A percentile compares a stretch with the other conserved stretches of the same genome.
phyloP scores from a whole-genome alignment of 2,329 filamentous ascomycete species.

The Eutypella sp. region DNA sequence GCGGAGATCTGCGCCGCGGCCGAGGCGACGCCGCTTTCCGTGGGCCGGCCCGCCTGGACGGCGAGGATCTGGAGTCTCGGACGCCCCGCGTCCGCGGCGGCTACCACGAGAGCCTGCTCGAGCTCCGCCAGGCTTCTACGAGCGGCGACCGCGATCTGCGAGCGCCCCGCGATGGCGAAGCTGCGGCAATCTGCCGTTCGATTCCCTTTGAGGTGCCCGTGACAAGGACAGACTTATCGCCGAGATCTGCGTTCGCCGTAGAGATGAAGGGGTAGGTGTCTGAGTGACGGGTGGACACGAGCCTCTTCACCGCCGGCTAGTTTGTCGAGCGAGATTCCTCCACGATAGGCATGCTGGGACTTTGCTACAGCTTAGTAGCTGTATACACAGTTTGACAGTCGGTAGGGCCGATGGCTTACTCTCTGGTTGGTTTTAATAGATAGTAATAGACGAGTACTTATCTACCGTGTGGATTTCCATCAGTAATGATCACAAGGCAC shows the following conservation, averaged over 20 bases:
- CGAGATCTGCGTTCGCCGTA: conserved; percentile 6
- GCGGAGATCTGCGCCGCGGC: conserved; percentile 16
- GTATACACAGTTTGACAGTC: no score
- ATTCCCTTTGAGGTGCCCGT: conserved; percentile 44
- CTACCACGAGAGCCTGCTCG: conserved; percentile 26
- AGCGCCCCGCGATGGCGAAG: conserved; percentile 44
- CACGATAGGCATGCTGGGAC: no score
- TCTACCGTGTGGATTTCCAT: no score
- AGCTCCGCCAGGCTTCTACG: conserved; percentile 37
- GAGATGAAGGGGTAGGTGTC: conserved; percentile 21
- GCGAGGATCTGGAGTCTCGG: conserved; percentile 18
- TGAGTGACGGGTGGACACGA: conserved; percentile 12
- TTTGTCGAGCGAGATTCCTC: no score
- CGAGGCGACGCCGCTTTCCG: conserved; percentile 17
- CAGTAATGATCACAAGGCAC: no score
- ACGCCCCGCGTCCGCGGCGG: conserved; percentile 16
- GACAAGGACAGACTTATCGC: conserved; percentile 31
- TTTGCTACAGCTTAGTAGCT: no score
- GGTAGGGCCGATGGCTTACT: no score
- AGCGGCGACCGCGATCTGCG: conserved; percentile 42
- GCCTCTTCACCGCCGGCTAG: conserved; percentile 9
- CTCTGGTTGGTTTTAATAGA: no score
- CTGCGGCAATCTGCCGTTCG: conserved; percentile 41
- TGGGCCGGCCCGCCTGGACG: conserved; percentile 23
- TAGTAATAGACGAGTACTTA: no score